These are phyloP conservation scores for Exophiala alcalophila DNA, from an alignment of 2,329 filamentous ascomycete genomes.

Conservation along the genomic window DNA sequence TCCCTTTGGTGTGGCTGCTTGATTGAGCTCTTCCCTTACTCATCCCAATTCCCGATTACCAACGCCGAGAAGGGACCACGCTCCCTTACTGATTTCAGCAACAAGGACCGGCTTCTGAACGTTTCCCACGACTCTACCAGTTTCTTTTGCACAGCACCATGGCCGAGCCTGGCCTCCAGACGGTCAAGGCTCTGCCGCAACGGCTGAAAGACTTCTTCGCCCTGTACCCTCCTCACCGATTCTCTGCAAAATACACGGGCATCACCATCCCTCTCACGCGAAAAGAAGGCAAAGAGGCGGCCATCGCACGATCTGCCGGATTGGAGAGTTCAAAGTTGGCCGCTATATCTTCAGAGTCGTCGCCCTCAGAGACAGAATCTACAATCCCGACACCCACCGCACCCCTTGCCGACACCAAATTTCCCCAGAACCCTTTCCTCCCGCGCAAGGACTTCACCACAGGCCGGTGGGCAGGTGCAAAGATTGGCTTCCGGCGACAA, in stretches of 20 bases:
- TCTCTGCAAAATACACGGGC: constrained; percentile 38
- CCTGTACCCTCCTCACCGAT: constrained; percentile 72
- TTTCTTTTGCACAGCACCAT: too few relatives aligned
- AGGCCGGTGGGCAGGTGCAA: constrained; percentile 77
- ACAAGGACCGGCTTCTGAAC: too few relatives aligned
- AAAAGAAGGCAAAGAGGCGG: constrained; percentile 23
- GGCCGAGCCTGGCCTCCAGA: too few relatives aligned
- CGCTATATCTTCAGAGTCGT: constrained; percentile 22
- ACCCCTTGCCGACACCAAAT: constrained; percentile 39
- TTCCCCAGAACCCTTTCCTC: constrained; percentile 73
- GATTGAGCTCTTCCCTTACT: too few relatives aligned
- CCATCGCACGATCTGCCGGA: constrained; percentile 7
- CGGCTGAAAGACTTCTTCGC: constrained; percentile 83
- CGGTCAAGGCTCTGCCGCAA: constrained; percentile 57
- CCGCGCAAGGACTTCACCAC: constrained; percentile 74
- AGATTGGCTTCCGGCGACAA: constrained; percentile 80
- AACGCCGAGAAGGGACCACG: background rate
- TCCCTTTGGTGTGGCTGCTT: too few relatives aligned
- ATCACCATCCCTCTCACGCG: constrained; percentile 27
- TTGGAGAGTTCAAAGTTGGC: constrained; percentile 2
- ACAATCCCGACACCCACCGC: constrained; percentile 37
- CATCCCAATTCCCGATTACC: too few relatives aligned
- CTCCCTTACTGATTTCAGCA: too few relatives aligned
- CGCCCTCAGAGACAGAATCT: constrained; percentile 28
- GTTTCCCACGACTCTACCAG: too few relatives aligned